A percentile compares a stretch with the other conserved stretches of the same genome.
phyloP scores from a whole-genome alignment of 805 yeast species.

The Pichia insulana region DNA sequence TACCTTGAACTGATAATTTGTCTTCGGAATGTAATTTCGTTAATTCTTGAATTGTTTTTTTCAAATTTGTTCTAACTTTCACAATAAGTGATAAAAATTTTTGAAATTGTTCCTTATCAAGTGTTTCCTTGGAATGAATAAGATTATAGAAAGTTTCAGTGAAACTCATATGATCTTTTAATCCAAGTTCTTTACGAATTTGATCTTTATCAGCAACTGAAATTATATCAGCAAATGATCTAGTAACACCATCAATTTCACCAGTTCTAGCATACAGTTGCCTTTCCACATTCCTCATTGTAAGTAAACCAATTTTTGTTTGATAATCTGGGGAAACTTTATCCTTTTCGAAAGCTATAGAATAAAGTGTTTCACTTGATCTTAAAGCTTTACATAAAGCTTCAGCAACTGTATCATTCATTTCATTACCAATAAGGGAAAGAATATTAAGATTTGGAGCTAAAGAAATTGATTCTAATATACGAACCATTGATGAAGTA shows the following conservation, averaged over 20 bases:
- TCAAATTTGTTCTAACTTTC: conserved; percentile 34
- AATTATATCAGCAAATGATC: conserved; percentile 7
- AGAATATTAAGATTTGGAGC: conserved; percentile 60
- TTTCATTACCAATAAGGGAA: conserved; percentile 55
- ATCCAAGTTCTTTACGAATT: conserved; percentile 7
- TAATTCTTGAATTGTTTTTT: conserved; percentile 45
- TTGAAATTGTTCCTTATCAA: conserved; percentile 14
- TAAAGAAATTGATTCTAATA: conserved; percentile 63
- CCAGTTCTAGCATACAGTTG: conserved; percentile 26
- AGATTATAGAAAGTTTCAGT: conserved; percentile 18
- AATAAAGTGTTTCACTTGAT: conserved; percentile 53
- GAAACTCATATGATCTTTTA: conserved; percentile 13
- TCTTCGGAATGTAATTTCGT: conserved; percentile 47
- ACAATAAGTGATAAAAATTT: conserved; percentile 33
- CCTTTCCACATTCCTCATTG: conserved; percentile 74
- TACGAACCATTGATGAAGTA: conserved; percentile 43
- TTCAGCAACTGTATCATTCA: conserved; percentile 53
- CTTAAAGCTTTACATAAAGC: conserved; percentile 65
- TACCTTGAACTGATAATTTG: conserved; percentile 56
- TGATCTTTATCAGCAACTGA: conserved; percentile 12
- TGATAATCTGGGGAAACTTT: conserved; percentile 52
- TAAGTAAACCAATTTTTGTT: conserved; percentile 66
- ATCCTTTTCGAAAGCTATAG: conserved; percentile 59
- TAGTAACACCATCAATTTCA: conserved; percentile 4
- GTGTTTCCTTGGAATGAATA: conserved; percentile 11